Percentiles rank a stretch among this genome's conserved stretches.
phyloP scores from a whole-genome alignment of 1,284 basidiomycete genomes.

The Inonotus hispidus region DNA sequence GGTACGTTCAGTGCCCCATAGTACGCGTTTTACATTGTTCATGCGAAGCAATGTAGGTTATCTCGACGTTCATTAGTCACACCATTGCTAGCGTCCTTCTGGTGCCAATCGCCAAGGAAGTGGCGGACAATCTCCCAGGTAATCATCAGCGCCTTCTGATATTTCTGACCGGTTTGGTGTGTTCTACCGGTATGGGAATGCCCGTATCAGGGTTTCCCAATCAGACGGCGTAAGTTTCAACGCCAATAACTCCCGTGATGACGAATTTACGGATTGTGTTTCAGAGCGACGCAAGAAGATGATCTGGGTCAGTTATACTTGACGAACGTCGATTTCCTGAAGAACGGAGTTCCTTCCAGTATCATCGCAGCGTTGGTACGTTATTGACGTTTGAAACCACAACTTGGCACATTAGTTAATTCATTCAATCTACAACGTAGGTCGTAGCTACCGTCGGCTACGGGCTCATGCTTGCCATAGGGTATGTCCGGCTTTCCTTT shows the following conservation, averaged over 20 bases:
- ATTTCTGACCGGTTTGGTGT: constrained; percentile 89
- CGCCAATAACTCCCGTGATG: neutral
- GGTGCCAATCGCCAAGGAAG: constrained; percentile 92
- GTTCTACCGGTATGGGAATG: constrained; percentile 96
- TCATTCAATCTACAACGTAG: constrained; percentile 30
- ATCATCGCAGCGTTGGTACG: constrained; percentile 78
- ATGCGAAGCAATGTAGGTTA: constrained; percentile 40
- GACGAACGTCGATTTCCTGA: constrained; percentile 84
- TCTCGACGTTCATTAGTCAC: constrained; percentile 92
- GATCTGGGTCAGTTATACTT: constrained; percentile 89
- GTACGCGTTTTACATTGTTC: constrained; percentile 22
- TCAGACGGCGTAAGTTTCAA: constrained; percentile 74
- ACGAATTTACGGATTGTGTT: constrained; percentile 8
- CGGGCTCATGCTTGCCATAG: constrained; percentile 63
- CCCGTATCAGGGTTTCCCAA: constrained; percentile 98
- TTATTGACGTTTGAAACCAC: constrained; percentile 19
- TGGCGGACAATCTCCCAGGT: constrained; percentile 69
- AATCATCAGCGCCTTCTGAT: constrained; percentile 76
- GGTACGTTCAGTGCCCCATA: constrained; percentile 44
- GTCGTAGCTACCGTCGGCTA: constrained; percentile 82
- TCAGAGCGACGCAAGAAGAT: constrained; percentile 89
- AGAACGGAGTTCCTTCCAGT: constrained; percentile 90
- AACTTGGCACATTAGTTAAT: constrained; percentile 1
- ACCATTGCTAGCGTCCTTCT: constrained; percentile 95
- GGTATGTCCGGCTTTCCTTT: constrained; percentile 37